phyloP scores from a whole-genome alignment of 31 red algal genomes.

The Odonthalia washingtoniensis region DNA sequence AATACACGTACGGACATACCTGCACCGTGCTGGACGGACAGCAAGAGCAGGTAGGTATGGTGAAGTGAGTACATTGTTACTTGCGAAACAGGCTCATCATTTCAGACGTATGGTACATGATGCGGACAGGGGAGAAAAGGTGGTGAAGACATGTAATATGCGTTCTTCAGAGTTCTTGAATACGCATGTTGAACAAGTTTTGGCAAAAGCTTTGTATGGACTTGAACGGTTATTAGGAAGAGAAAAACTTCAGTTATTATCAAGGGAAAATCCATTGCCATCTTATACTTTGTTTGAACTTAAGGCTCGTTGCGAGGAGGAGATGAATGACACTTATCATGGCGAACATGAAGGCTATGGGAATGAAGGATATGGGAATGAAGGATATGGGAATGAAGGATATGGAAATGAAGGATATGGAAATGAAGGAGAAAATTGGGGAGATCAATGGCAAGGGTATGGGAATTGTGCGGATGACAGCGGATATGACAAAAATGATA shows the following conservation, averaged over 20 bases:
- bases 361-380: too few species aligned
- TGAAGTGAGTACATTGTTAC: conserved; percentile 59
- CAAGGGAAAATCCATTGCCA: background rate
- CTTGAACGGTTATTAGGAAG: conserved; percentile 25
- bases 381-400: too few species aligned
- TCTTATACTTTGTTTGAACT: conserved; percentile 21
- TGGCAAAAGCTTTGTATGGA: conserved; percentile 4
- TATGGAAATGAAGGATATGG: too few species aligned
- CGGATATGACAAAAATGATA: too few species aligned
- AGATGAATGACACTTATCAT: too few species aligned
- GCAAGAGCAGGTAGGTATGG: conserved; percentile 86
- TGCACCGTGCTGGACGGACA: conserved; percentile 94
- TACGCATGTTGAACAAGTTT: background rate
- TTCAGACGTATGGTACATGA: conserved; percentile 68
- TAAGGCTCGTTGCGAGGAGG: background rate
- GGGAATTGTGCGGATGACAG: too few species aligned
- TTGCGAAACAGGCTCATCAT: conserved; percentile 64
- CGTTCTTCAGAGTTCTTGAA: background rate
- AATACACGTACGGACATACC: conserved; percentile 76
- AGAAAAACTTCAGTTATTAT: conserved; percentile 42
- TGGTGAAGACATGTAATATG: conserved; percentile 43
- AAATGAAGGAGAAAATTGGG: too few species aligned
- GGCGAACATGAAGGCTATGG: too few species aligned
- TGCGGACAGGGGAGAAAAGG: conserved; percentile 44
- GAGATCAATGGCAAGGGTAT: too few species aligned